phyloP scores from a whole-genome alignment of 169 alveolate genomes.

The Plasmodium gonderi region DNA sequence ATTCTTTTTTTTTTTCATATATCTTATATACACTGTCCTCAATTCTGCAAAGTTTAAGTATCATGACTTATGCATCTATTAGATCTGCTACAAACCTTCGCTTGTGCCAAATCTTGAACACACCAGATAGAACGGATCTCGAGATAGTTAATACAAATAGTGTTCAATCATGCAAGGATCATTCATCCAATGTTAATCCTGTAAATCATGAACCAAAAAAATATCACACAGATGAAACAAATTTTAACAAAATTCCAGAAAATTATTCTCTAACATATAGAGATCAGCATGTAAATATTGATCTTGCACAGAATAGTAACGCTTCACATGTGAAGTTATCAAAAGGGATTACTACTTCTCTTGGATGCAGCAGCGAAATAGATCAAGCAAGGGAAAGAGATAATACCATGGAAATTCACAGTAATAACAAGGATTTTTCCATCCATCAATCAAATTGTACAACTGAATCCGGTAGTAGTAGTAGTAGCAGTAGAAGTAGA shows the following conservation, averaged over 20 bases:
- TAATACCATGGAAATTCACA: no score
- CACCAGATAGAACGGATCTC: background rate
- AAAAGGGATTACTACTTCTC: background rate
- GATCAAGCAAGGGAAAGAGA: no score
- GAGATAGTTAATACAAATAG: background rate
- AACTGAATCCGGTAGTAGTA: no score
- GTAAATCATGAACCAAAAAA: background rate
- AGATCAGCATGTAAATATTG: background rate
- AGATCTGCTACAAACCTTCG: constrained; percentile 20
- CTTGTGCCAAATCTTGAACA: constrained; percentile 12
- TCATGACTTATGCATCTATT: constrained; percentile 50
- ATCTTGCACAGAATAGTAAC: background rate
- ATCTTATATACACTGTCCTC: constrained; percentile 22
- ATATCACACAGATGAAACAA: background rate
- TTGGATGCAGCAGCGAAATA: no score
- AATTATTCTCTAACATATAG: background rate
- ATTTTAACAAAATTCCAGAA: background rate
- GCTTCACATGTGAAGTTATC: background rate
- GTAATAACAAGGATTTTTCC: no score
- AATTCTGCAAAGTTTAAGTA: constrained; percentile 33
- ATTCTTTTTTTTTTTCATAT: constrained; percentile 10
- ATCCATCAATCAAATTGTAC: no score
- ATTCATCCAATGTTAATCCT: background rate
- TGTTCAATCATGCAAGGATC: background rate
- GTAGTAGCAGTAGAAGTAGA: no score